Percentiles rank a stretch among this genome's conserved stretches.
Conservation (phyloP, 2,329 filamentous ascomycete genomes). For the Conoideocrella luteorostrata region DNA sequence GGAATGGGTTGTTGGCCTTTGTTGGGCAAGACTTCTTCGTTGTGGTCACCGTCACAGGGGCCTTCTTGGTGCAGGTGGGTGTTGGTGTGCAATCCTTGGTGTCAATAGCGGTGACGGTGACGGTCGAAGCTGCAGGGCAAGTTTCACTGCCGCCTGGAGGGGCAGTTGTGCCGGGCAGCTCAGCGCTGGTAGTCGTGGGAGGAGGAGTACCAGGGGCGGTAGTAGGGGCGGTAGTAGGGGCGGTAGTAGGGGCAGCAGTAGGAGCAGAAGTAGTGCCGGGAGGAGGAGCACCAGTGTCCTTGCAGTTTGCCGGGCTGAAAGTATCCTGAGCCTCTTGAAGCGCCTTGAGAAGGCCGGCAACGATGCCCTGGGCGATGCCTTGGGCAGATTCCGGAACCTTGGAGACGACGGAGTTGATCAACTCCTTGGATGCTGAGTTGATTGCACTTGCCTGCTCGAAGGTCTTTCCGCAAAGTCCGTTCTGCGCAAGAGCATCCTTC, state of each 20-base stretch:
- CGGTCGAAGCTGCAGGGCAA: conserved; percentile 2
- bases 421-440: not conserved
- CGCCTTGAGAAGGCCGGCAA: not conserved
- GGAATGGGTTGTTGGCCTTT: no score
- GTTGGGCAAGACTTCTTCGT: conserved; percentile 3
- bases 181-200: no score
- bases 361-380: conserved; percentile 2
- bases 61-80: conserved; percentile 2
- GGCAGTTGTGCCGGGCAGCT: not conserved
- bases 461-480: not conserved
- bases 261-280: not conserved
- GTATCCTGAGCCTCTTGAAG: not conserved
- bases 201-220: not conserved
- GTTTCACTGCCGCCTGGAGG: not conserved
- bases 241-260: not conserved
- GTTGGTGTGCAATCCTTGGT: not conserved
- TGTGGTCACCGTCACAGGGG: conserved; percentile 2
- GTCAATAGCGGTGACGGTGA: conserved; percentile 4
- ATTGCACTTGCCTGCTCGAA: not conserved
- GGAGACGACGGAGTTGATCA: conserved; percentile 2
- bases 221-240: not conserved
- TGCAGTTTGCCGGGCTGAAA: conserved; percentile 2
- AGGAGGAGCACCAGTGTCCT: not conserved
- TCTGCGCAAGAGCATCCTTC: not conserved
- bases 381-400: conserved; percentile 1